Evolutionary conservation across 768 basidiomycete genomes (phyloP), one percentile per base, ranked within the genome.

Genomic region (Naganishia antarctica): DNA sequence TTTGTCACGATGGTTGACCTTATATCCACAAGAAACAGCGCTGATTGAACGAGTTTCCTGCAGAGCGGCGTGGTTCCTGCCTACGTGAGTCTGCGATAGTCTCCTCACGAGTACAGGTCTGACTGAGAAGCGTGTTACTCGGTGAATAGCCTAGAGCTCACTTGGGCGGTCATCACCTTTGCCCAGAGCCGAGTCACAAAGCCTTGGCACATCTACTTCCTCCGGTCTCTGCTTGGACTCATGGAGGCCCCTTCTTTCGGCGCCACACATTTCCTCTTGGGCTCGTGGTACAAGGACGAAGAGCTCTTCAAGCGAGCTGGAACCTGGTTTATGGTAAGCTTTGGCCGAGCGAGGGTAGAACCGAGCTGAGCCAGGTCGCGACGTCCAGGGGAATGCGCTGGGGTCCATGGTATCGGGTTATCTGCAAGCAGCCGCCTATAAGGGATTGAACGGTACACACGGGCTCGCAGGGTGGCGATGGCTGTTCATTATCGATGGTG

Each of bases 191-290:
- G 26, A 26, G 49, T 51, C 34, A 23, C 28, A 4, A 61, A 44
- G 21, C 44, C 61, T 2, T 63, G 65, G 60, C 70, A 72, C 26
- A 62, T 76, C 45, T 76, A 73, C 44, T 60, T 65, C 4, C 46
- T 73, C 3, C 63, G 75, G 34, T 72, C 73, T 13, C 68, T 76
- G 23, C 66, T 71, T 21, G 75, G 73, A 25, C 65, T 66, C 25
- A 70, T 73, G 43, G 75, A 76, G 43, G 69, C 71, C 11, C 68
- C 71, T 7, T 64, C 64, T 23, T 71, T 71, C 59, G 69, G 66
- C 18, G 70, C 67, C 12, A 71, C 70, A 12, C 71, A 71, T 43
- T 68, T 70, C 60, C 60, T 72, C 16, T 65, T 70, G 50, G 57
- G 62, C 60, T 70, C 61, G 0, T 63, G 57, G 34, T 69, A 66